A percentile compares a stretch with the other conserved stretches of the same genome.
Conservation (phyloP, 163 green algal species). For the Prototheca stagnorum region DNA sequence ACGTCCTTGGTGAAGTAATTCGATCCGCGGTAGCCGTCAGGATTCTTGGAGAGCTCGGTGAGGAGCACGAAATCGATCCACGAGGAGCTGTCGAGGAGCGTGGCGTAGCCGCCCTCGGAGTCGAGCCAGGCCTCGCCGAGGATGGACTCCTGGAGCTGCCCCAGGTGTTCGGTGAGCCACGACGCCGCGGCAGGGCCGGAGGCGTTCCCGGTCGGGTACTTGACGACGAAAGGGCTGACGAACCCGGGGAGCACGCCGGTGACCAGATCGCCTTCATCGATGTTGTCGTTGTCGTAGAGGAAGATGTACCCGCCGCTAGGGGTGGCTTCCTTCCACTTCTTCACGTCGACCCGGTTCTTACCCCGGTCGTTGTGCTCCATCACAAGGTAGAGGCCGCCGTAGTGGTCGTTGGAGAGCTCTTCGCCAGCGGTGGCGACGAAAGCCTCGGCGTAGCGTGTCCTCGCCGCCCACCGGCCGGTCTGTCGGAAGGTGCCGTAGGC, state of each 20-base stretch:
- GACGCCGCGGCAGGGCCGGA: no score
- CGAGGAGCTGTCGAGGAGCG: slow-evolving; percentile 27
- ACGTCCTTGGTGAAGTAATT: slow-evolving; percentile 46
- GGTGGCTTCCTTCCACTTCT: slow-evolving; percentile 25
- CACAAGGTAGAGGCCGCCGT: slow-evolving; percentile 46
- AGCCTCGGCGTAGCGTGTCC: slow-evolving; percentile 27
- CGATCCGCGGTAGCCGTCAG: slow-evolving; percentile 45
- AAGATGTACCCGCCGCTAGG: slow-evolving; percentile 23
- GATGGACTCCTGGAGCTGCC: no score
- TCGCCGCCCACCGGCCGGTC: slow-evolving; percentile 37
- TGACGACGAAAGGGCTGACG: no score
- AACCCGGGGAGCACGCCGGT: no score
- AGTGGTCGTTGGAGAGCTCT: slow-evolving; percentile 24
- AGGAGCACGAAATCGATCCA: slow-evolving; percentile 59
- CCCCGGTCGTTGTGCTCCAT: slow-evolving; percentile 35
- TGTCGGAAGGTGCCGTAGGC: slow-evolving; percentile 28
- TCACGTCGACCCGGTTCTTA: slow-evolving; percentile 35
- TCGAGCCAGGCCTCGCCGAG: slow-evolving; percentile 13
- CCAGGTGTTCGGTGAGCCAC: no score
- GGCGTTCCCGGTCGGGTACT: no score
- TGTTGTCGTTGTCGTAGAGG: slow-evolving; percentile 33
- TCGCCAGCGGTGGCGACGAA: slow-evolving; percentile 19
- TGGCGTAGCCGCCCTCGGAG: slow-evolving; percentile 13
- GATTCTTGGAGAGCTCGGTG: slow-evolving; percentile 61
- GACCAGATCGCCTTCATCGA: no score